These are phyloP conservation scores for Kuraishia ogatae DNA, from an alignment of 805 yeast genomes.

Conservation along the genomic window DNA sequence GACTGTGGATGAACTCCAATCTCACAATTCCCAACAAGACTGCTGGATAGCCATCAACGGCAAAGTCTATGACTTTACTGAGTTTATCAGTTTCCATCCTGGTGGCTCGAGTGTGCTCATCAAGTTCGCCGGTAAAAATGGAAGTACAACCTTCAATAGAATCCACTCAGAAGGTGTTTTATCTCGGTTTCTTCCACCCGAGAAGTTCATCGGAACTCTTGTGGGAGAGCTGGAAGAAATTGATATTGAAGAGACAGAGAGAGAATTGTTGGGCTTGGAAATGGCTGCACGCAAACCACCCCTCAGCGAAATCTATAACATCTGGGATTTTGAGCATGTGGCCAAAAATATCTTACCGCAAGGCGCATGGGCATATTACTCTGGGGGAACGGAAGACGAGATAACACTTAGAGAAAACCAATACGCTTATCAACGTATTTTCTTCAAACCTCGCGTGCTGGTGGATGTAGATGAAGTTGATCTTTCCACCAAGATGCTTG, in stretches of 20 bases:
- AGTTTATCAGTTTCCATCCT: constrained; percentile 25
- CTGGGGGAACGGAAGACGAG: constrained; percentile 38
- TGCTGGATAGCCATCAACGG: constrained; percentile 27
- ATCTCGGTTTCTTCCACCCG: constrained; percentile 5
- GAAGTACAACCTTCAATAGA: constrained; percentile 17
- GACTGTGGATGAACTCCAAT: constrained; percentile 10
- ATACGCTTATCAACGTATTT: constrained; percentile 29
- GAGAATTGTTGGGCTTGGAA: constrained; percentile 10
- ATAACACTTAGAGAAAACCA: constrained; percentile 35
- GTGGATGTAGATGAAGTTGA: constrained; percentile 30
- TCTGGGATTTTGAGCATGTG: constrained; percentile 37
- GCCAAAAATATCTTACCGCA: constrained; percentile 34
- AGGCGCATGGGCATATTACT: constrained; percentile 35
- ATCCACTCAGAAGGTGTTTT: constrained; percentile 8
- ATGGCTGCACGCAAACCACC: constrained; percentile 27
- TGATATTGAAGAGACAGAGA: constrained; percentile 8
- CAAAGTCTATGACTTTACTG: constrained; percentile 26
- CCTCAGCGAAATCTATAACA: constrained; percentile 29
- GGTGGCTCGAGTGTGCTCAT: constrained; percentile 31
- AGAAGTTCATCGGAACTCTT: constrained; percentile 27
- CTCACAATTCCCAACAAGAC: constrained; percentile 5
- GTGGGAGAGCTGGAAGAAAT: constrained; percentile 4
- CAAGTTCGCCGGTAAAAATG: constrained; percentile 33
- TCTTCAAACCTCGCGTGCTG: constrained; percentile 32
- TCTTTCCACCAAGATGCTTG: constrained; percentile 28